Conservation (phyloP, 371 early-diverging fungal genomes). For the Apophysomyces trapeziformis region DNA sequence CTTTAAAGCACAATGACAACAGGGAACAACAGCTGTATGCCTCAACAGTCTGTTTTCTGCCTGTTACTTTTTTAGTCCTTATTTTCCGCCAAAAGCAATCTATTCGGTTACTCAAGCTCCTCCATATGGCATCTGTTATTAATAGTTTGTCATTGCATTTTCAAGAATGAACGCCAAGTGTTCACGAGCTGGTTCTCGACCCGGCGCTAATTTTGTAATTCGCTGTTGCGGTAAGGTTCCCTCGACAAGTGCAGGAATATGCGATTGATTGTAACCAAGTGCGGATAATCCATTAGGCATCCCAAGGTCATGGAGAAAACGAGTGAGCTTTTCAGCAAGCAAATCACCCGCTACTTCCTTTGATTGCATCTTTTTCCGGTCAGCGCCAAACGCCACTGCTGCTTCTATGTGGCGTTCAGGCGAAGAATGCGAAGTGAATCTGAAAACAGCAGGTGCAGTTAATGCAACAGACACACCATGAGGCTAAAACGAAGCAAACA, state of each 20-base stretch:
- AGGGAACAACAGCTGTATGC: too few species aligned
- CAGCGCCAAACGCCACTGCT: conserved; percentile 82
- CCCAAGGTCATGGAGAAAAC: conserved; percentile 74
- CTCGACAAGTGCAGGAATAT: conserved; percentile 78
- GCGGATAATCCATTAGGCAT: conserved; percentile 87
- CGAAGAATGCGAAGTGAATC: conserved; percentile 78
- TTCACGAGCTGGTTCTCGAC: conserved; percentile 70
- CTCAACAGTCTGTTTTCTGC: too few species aligned
- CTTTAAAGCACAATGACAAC: too few species aligned
- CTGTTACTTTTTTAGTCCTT: too few species aligned
- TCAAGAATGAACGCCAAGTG: conserved; percentile 73
- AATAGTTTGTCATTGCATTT: conserved; percentile 70
- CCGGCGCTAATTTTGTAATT: conserved; percentile 88
- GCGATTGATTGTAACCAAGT: conserved; percentile 74
- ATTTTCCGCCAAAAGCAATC: too few species aligned
- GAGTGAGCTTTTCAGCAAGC: conserved; percentile 77
- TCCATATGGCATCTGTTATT: conserved; percentile 6
- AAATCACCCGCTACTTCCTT: conserved; percentile 71
- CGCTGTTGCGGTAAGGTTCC: conserved; percentile 92
- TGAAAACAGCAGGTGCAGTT: conserved; percentile 88
- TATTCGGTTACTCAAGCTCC: not conserved
- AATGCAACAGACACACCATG: conserved; percentile 88
- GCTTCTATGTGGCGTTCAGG: conserved; percentile 89
- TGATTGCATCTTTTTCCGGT: conserved; percentile 65
- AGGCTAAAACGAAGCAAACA: conserved; percentile 17